Conservation (phyloP, 306 rosid species). For the Sindora glabra region DNA sequence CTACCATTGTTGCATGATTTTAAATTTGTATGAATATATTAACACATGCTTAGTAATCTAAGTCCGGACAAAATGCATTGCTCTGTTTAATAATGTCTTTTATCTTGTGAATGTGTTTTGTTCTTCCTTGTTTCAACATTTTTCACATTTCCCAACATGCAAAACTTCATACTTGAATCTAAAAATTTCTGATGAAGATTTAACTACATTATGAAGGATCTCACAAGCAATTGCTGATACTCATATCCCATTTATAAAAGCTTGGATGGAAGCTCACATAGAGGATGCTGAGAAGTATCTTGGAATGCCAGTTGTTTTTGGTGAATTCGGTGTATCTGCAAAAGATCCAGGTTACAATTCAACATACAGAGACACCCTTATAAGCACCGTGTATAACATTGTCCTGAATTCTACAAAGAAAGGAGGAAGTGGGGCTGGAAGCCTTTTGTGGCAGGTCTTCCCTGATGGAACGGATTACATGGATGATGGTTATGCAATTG, state of each 20-base stretch:
- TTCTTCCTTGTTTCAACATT: too few relatives aligned
- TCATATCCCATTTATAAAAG: conserved; percentile 16
- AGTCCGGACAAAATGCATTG: too few relatives aligned
- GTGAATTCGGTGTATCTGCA: conserved; percentile 29
- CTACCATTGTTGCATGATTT: too few relatives aligned
- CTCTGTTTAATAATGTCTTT: too few relatives aligned
- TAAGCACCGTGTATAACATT: conserved; percentile 5
- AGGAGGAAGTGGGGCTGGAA: conserved; percentile 29
- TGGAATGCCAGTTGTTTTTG: conserved; percentile 30
- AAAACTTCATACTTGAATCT: too few relatives aligned
- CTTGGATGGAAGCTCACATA: conserved; percentile 18
- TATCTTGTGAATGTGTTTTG: too few relatives aligned
- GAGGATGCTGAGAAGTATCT: conserved; percentile 3
- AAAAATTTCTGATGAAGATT: too few relatives aligned
- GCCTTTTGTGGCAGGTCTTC: conserved; percentile 32
- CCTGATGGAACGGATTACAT: conserved; percentile 26
- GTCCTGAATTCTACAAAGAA: conserved; percentile 12
- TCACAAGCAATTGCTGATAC: not conserved
- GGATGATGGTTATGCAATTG: conserved; percentile 29
- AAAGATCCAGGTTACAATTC: conserved; percentile 10
- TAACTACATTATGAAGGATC: too few relatives aligned
- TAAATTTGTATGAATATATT: too few relatives aligned
- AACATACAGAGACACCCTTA: conserved; percentile 11
- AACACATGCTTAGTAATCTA: too few relatives aligned
- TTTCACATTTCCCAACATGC: too few relatives aligned